Evolutionary conservation across 164 flowering plant species (phyloP).

Genomic region (Cinnamomum chago): DNA sequence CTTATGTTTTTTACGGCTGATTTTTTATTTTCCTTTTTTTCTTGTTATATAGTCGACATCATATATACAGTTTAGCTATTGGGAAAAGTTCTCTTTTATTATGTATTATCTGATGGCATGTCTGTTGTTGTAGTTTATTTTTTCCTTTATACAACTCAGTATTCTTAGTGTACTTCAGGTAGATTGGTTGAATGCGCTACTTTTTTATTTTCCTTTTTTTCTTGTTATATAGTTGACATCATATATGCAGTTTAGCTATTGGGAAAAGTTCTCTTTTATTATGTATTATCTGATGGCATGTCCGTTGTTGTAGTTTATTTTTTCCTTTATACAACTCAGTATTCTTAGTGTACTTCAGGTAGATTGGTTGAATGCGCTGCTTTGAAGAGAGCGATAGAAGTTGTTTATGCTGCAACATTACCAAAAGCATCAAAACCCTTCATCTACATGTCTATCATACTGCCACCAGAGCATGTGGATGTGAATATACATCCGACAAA

Average conservation of each 20-base stretch:
- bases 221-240: too few relatives aligned
- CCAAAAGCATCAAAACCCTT: slow-evolving; percentile 98
- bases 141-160: background rate
- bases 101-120: background rate
- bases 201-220: too few relatives aligned
- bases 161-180: slow-evolving; percentile 37
- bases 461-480: slow-evolving; percentile 96
- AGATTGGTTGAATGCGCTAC: slow-evolving; percentile 90
- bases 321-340: background rate
- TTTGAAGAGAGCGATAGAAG: slow-evolving; percentile 87
- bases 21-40: too few relatives aligned
- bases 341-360: slow-evolving; percentile 37
- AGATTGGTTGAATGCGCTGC: slow-evolving; percentile 90
- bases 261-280: too few relatives aligned
- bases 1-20: too few relatives aligned
- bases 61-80: too few relatives aligned
- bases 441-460: slow-evolving; percentile 78
- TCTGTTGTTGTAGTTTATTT: background rate
- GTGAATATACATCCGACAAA: slow-evolving; percentile 97
- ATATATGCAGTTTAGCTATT: too few relatives aligned
- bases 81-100: too few relatives aligned
- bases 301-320: background rate
- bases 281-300: background rate
- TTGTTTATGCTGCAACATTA: slow-evolving; percentile 91
- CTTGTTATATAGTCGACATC: too few relatives aligned